Evolutionary conservation across 768 basidiomycete genomes (phyloP).

Genomic region (Sistotremastrum suecicum): DNA sequence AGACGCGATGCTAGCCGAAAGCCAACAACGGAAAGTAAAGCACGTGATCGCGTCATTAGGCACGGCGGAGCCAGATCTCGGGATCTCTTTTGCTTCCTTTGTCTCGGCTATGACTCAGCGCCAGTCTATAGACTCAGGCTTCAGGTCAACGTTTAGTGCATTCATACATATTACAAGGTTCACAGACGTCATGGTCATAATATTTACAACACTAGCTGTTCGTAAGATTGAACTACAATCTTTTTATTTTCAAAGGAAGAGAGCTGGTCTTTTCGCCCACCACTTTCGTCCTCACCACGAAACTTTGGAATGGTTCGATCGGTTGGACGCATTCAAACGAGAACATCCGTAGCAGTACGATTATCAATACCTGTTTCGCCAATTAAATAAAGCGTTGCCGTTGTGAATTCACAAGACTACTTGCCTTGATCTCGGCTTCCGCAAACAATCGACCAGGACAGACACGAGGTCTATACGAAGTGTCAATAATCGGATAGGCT

Average conservation of each 20-base stretch:
- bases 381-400: not conserved
- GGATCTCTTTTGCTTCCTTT: too few species aligned
- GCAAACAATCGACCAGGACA: slow-evolving; percentile 51
- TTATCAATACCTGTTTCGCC: slow-evolving; percentile 21
- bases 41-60: too few species aligned
- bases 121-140: too few species aligned
- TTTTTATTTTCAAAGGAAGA: slow-evolving; percentile 21
- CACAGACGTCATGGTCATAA: too few species aligned
- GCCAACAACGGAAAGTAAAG: too few species aligned
- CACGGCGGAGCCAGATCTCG: too few species aligned
- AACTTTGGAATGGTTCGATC: slow-evolving; percentile 52
- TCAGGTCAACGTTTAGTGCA: too few species aligned
- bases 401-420: slow-evolving; percentile 11
- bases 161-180: too few species aligned
- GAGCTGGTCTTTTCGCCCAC: slow-evolving; percentile 38
- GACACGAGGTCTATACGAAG: slow-evolving; percentile 32
- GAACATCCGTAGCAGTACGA: slow-evolving; percentile 40
- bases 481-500: slow-evolving; percentile 7
- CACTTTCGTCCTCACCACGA: slow-evolving; percentile 47
- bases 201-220: too few species aligned
- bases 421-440: slow-evolving; percentile 43
- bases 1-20: too few species aligned
- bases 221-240: too few species aligned
- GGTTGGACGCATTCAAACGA: slow-evolving; percentile 34
- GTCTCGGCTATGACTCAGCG: too few species aligned